Evolutionary conservation across 768 basidiomycete genomes (phyloP).

Genomic region (Leccinum obscurum): DNA sequence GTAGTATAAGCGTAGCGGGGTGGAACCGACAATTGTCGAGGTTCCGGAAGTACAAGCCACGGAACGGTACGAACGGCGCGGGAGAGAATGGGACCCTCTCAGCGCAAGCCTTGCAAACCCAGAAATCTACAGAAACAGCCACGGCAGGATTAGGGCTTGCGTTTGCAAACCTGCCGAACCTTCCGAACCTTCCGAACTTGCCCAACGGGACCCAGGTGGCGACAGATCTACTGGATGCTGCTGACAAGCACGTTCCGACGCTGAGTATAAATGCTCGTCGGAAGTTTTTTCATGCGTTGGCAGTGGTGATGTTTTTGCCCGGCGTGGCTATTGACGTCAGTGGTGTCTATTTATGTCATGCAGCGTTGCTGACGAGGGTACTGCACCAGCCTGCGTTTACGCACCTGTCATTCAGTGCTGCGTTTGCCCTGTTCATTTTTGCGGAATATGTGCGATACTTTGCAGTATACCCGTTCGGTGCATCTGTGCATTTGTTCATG

Average conservation of each 20-base stretch:
- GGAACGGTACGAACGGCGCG: conserved; percentile 36
- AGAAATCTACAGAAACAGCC: conserved; percentile 19
- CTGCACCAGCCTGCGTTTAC: conserved; percentile 79
- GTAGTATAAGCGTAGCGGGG: conserved; percentile 83
- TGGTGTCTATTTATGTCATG: conserved; percentile 22
- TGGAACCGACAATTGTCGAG: conserved; percentile 92
- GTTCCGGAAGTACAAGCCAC: conserved; percentile 63
- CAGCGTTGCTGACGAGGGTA: conserved; percentile 15
- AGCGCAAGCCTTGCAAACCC: conserved; percentile 25
- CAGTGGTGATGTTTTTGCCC: conserved; percentile 95
- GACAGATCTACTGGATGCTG: conserved; percentile 72
- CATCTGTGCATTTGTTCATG: conserved; percentile 91
- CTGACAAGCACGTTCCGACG: conserved; percentile 88
- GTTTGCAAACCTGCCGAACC: conserved; percentile 50
- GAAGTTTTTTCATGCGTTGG: conserved; percentile 96
- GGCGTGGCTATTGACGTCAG: conserved; percentile 90
- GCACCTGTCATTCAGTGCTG: conserved; percentile 91
- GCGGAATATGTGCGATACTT: conserved; percentile 98
- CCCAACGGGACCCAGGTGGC: conserved; percentile 63
- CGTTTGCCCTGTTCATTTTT: conserved; percentile 94
- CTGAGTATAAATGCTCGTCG: conserved; percentile 87
- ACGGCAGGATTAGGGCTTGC: conserved; percentile 34
- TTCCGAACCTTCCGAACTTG: conserved; percentile 39
- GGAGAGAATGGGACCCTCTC: conserved; percentile 38
- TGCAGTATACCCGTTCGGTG: conserved; percentile 95